Evolutionary conservation across 371 early-diverging fungal species (phyloP), one percentile per base, ranked within the genome.

Genomic region (Rhizopus arrhizus): DNA sequence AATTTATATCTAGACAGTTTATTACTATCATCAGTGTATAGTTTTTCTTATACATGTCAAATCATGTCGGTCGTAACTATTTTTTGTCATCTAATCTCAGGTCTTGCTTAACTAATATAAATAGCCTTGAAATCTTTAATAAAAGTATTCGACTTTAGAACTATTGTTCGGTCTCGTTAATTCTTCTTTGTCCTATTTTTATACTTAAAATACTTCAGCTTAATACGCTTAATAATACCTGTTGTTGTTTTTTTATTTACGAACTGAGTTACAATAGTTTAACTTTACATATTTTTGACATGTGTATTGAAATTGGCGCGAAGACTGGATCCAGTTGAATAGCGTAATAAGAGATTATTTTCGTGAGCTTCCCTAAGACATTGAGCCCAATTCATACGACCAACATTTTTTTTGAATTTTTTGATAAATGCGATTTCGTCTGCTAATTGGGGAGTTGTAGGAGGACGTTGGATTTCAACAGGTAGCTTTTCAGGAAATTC

Each of bases 401-500:
- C 51, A 54, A n/a, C 61, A 31, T 40, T 49, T 54, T 38, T 40
- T 54, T 61, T 61, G 50, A 61, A 61, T 55, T 32, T 61, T 54
- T 61, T 61, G 49, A 55, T 40, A 55, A 55, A 61, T 61, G 61
- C 56, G 51, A 61, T 61, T 61, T 56, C 56, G 55, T 55, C 61
- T 50, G 50, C 56, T 61, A 61, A 50, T 54, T 61, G 61, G 42
- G 61, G 43, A 55, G 33, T 42, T 56, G 55, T 50, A 54, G 56
- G 50, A 50, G 61, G 53, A 61, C 50, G 49, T 55, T 61, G 49
- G 56, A 34, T 55, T 53, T 50, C 50, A 56, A 61, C 61, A 56
- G 61, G 61, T 61, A 54, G 55, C 56, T 61, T 61, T 54, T 56
- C 43, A 61, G 56, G 61, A 50, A 61, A 55, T 61, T 61, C 61